A percentile compares a stretch with the other conserved stretches of the same genome.
These are phyloP conservation scores for Achlya hypogyna DNA, from an alignment of 352 stramenopile genomes.

Conservation along the genomic window DNA sequence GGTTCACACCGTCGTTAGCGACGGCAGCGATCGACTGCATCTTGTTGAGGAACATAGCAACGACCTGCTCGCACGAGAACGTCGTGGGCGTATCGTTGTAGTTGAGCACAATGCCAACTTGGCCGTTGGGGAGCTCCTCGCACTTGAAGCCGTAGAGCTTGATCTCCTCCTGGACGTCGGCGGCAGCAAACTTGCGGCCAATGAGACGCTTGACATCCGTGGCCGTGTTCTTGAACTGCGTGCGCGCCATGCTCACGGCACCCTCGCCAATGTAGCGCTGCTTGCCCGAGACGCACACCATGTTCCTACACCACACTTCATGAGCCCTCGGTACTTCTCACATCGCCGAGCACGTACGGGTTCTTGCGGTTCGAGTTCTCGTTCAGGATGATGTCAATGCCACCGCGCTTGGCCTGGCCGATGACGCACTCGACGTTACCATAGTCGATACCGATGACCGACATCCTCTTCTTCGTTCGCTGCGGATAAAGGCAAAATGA, in stretches of 20 bases:
- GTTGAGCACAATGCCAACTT: constrained; percentile 85
- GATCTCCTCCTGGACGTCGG: constrained; percentile 94
- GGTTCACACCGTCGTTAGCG: constrained; percentile 83
- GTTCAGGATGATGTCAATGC: constrained; percentile 99
- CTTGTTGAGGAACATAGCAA: constrained; percentile 97
- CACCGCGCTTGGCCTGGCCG: constrained; percentile 91
- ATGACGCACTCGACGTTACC: constrained; percentile 95
- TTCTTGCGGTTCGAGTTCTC: constrained; percentile 99
- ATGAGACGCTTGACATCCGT: constrained; percentile 96
- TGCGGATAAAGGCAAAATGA: constrained; percentile 19
- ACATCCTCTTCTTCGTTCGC: constrained; percentile 60
- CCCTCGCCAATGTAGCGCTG: constrained; percentile 92
- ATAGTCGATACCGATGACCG: constrained; percentile 96
- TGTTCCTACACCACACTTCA: constrained; percentile 37
- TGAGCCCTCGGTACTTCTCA: background rate
- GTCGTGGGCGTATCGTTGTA: constrained; percentile 89
- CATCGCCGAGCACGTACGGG: constrained; percentile 51
- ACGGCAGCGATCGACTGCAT: constrained; percentile 91
- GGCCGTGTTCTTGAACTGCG: constrained; percentile 98
- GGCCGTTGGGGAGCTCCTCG: constrained; percentile 77
- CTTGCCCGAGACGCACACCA: constrained; percentile 82
- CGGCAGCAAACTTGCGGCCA: constrained; percentile 93
- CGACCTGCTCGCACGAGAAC: constrained; percentile 93
- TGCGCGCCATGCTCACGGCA: constrained; percentile 85
- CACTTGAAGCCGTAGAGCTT: constrained; percentile 85